phyloP scores from a whole-genome alignment of 257 asterid species.

The Solanum bulbocastanum region DNA sequence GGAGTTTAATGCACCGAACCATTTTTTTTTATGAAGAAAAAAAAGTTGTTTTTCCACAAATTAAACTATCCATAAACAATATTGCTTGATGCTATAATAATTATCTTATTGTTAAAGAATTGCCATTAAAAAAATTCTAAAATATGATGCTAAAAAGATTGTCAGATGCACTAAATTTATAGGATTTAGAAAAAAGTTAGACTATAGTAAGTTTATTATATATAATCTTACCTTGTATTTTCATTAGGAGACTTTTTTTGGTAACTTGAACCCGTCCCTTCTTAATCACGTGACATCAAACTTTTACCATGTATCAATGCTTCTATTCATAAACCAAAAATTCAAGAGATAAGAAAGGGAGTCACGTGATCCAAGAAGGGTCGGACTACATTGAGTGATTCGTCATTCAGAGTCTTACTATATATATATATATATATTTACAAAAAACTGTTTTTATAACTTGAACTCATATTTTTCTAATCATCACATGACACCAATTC shows the following conservation, averaged over 20 bases:
- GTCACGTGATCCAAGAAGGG: neutral
- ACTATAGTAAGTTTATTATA: neutral
- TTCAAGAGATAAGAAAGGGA: neutral
- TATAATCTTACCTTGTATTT: neutral
- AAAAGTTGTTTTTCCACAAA: neutral
- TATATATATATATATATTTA: neutral
- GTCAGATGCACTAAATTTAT: neutral
- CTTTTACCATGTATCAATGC: neutral
- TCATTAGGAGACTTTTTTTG: neutral
- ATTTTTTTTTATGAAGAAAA: neutral
- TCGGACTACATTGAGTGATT: neutral
- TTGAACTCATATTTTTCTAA: neutral
- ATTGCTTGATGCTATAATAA: neutral
- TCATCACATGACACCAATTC: neutral
- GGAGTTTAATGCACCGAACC: neutral
- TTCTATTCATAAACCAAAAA: neutral
- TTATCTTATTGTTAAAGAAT: neutral
- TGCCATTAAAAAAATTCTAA: neutral
- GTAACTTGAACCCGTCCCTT: neutral
- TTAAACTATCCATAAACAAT: neutral
- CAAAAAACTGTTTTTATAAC: neutral
- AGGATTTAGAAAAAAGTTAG: neutral
- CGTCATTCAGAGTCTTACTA: neutral
- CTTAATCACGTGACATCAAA: neutral
- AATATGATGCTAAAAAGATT: neutral